Base-by-base conservation (phyloP, 495 filamentous ascomycete species). In the Penicillium taxi region DNA sequence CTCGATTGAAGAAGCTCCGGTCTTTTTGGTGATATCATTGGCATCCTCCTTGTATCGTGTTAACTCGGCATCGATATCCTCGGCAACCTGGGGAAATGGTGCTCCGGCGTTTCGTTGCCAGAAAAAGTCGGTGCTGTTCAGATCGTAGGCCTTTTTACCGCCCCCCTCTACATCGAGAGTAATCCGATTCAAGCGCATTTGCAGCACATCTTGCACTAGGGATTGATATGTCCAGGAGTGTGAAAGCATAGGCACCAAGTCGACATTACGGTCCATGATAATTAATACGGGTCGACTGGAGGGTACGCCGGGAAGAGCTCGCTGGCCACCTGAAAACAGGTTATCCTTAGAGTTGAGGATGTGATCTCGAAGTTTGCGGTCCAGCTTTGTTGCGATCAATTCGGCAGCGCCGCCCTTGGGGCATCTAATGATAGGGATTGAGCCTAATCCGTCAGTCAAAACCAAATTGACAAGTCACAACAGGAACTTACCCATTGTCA, bases 171-270 rank as follows among this genome's bases (percentile, higher is more conserved):
- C 67, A 48, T 95, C 87, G 26, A 99, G 76, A 3, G 87, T 96
- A 52, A 99, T 96, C n/a, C 88, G 82, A 48, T 96, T 99, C 30
- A 96, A 73, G 44, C 81, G 82, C 86, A 94, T 93, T 25, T 83
- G 78, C 39, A 96, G 78, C 6, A 99, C 82, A 62, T 99, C 93
- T 45, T 94, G 82, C 20, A 96, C 87, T 12, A 99, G 73, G 1
- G 88, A 94, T 54, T 96, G 91, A 52, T 99, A 99, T 3, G 88
- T 96, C 91, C 91, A 99, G 1, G 89, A 95, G 62, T 99, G 91
- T 15, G 89, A 95, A 1, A 96, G 72, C 93, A 96, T 96, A n/a
- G 93, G 88, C 40, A 94, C 86, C 23, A 96, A 59, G 60, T 99
- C 91, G 15, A 99, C 80, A 44, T 93, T 96, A 41, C 91, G 82